Conservation (phyloP, 345 rosid species). For the Psidium friedrichsthalianum region DNA sequence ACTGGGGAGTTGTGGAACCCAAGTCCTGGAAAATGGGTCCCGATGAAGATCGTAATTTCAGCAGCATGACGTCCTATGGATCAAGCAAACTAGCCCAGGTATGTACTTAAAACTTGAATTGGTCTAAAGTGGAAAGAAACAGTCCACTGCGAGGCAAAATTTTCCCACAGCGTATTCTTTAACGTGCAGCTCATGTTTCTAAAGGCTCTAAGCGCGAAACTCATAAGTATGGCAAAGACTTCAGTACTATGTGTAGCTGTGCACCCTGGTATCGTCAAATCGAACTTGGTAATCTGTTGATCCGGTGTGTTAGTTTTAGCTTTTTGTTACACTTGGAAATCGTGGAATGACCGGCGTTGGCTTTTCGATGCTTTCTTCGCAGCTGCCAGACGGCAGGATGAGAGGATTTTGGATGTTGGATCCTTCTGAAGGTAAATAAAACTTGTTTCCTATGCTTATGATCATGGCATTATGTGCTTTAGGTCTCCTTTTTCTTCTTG, state of each 20-base stretch:
- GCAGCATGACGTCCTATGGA: background rate
- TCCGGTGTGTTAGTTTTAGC: background rate
- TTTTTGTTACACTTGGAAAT: background rate
- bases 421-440: background rate
- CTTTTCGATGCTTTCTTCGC: background rate
- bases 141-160: background rate
- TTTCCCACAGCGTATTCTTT: background rate
- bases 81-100: background rate
- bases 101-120: background rate
- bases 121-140: background rate
- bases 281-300: background rate
- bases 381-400: background rate
- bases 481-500: background rate
- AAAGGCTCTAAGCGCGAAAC: background rate
- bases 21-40: background rate
- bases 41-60: background rate
- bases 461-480: background rate
- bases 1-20: background rate
- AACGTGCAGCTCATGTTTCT: background rate
- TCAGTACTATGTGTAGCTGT: background rate
- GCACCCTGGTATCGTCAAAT: background rate
- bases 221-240: background rate
- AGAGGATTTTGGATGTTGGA: background rate
- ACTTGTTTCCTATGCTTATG: background rate
- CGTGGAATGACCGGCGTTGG: background rate